Conservation (phyloP, 169 alveolate species). For the Cryptosporidium viatorum region DNA sequence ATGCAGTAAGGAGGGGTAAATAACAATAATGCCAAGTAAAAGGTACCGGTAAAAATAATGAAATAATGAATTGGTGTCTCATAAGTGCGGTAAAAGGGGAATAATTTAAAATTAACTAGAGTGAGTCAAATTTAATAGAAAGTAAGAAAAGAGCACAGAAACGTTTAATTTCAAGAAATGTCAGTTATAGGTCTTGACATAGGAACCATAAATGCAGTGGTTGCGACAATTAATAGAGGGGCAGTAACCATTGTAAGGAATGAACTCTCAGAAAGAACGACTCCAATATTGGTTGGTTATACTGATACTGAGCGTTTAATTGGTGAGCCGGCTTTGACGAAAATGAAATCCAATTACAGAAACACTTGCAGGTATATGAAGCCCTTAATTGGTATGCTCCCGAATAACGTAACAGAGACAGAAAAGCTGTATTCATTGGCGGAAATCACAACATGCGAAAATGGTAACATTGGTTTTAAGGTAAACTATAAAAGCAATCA, state of each 20-base stretch:
- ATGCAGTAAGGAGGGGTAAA: not conserved
- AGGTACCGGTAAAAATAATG: conserved; percentile 8
- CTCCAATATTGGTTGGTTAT: conserved; percentile 93
- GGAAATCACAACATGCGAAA: conserved; percentile 70
- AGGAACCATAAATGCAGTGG: conserved; percentile 94
- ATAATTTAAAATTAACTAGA: not conserved
- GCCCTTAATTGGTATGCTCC: conserved; percentile 87
- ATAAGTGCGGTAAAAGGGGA: conserved; percentile 31
- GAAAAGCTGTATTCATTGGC: conserved; percentile 46
- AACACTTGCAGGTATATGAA: conserved; percentile 91
- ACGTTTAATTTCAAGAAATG: conserved; percentile 74
- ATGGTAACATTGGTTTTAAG: conserved; percentile 77
- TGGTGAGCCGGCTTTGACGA: conserved; percentile 93
- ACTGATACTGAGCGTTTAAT: conserved; percentile 90
- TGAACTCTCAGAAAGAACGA: conserved; percentile 94
- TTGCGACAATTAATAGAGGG: conserved; percentile 95
- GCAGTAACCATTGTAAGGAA: conserved; percentile 94
- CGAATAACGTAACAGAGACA: conserved; percentile 46
- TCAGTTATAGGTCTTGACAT: conserved; percentile 96
- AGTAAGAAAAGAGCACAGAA: conserved; percentile 4
- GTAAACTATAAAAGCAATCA: conserved; percentile 65
- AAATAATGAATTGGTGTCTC: conserved; percentile 38
- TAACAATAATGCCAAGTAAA: not conserved
- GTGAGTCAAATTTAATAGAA: not conserved
- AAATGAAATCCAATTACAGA: conserved; percentile 86